Evolutionary conservation across 1,284 basidiomycete species (phyloP).

Genomic region (Lentinula novae-zelandiae): DNA sequence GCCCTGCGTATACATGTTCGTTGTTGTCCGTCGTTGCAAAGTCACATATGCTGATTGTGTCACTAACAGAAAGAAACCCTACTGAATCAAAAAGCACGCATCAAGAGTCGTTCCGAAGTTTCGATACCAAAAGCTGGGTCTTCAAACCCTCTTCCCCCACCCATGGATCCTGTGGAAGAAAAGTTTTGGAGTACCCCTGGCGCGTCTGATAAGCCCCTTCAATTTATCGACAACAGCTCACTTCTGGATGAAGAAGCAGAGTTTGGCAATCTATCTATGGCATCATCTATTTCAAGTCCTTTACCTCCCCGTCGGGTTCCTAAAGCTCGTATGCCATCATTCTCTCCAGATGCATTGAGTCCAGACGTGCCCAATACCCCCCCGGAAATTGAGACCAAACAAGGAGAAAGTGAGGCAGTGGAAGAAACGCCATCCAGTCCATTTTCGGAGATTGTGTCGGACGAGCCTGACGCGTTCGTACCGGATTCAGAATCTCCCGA

Average conservation of each 20-base stretch:
- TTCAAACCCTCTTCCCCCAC: constrained; percentile 15
- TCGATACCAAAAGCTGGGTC: neutral
- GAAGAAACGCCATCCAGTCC: neutral
- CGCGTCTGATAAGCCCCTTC: constrained; percentile 49
- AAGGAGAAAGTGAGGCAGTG: neutral
- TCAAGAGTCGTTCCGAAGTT: neutral
- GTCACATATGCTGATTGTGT: neutral
- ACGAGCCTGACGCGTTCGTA: neutral
- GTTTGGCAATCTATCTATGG: constrained; percentile 46
- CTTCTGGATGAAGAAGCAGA: constrained; percentile 62
- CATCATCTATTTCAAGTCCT: constrained; percentile 38
- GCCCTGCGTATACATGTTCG: constrained; percentile 50
- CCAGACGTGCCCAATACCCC: neutral
- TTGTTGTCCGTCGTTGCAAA: constrained; percentile 1
- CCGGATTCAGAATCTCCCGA: neutral
- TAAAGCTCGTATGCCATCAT: neutral
- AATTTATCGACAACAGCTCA: constrained; percentile 53
- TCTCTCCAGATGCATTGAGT: neutral
- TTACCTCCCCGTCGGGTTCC: constrained; percentile 2
- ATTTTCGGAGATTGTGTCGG: neutral
- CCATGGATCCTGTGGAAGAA: constrained; percentile 40
- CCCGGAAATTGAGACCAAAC: neutral
- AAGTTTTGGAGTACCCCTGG: constrained; percentile 60
- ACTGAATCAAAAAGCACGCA: constrained; percentile 19
- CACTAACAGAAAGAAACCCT: constrained; percentile 40